These are phyloP conservation scores for Vicia sativa DNA, from an alignment of 306 rosid species.

Conservation along the genomic window DNA sequence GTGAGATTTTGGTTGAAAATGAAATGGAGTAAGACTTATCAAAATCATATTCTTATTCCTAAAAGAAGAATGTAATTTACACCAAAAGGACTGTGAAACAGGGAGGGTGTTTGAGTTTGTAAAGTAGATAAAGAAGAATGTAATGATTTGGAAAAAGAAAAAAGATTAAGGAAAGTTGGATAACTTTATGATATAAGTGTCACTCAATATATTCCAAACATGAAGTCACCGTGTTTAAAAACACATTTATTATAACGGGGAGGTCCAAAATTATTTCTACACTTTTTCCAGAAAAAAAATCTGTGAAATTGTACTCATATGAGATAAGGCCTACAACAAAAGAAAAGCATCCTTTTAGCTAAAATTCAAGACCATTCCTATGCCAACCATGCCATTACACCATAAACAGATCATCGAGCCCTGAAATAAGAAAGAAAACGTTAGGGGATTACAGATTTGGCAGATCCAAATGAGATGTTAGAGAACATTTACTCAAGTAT, in stretches of 20 bases:
- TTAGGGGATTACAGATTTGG: background rate
- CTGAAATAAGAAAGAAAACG: constrained; percentile 41
- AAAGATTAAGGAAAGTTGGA: no score
- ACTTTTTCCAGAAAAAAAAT: background rate
- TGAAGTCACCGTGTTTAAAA: background rate
- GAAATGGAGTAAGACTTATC: no score
- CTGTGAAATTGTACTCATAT: constrained; percentile 1
- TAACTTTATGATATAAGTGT: no score
- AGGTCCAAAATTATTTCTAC: constrained; percentile 20
- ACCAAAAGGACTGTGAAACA: no score
- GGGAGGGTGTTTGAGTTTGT: no score
- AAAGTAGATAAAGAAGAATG: no score
- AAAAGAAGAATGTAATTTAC: no score
- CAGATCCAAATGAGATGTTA: background rate
- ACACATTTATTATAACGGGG: constrained; percentile 7
- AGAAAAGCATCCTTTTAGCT: background rate
- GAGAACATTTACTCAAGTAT: background rate
- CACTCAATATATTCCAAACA: background rate
- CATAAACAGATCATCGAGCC: constrained; percentile 16
- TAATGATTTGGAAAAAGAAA: no score
- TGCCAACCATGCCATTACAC: constrained; percentile 25
- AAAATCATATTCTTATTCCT: no score
- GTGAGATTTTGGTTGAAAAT: no score
- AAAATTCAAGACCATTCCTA: constrained; percentile 27
- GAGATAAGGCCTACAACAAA: constrained; percentile 12